Evolutionary conservation across 768 basidiomycete species (phyloP).

Genomic region (Pleurotus sapidus): DNA sequence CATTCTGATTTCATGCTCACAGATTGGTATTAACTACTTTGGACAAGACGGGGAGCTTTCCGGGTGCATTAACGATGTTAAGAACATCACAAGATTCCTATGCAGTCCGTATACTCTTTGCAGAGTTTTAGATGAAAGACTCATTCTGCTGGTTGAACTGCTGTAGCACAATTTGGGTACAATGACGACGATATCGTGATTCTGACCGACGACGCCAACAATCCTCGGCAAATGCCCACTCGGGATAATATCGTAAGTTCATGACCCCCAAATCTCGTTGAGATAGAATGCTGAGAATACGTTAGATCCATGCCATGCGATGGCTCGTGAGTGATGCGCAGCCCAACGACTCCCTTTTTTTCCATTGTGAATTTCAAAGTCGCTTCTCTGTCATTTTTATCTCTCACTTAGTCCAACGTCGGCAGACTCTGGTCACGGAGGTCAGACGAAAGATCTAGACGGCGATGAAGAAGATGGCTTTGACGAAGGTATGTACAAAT

Average conservation of each 20-base stretch:
- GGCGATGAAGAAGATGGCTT: conserved; percentile 84
- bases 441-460: conserved; percentile 79
- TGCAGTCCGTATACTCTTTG: conserved; percentile 41
- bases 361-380: conserved; percentile 62
- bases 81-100: conserved; percentile 75
- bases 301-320: conserved; percentile 73
- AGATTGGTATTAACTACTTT: conserved; percentile 91
- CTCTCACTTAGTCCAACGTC: not conserved
- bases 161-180: conserved; percentile 61
- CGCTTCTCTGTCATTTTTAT: not conserved
- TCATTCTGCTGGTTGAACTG: not conserved
- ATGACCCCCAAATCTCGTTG: not conserved
- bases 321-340: conserved; percentile 84
- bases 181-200: conserved; percentile 81
- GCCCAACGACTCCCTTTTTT: conserved; percentile 85
- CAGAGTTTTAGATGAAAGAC: too few relatives aligned
- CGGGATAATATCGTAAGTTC: conserved; percentile 69
- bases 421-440: conserved; percentile 90
- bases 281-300: not conserved
- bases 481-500: conserved; percentile 61
- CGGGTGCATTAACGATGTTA: conserved; percentile 92
- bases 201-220: conserved; percentile 71
- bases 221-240: conserved; percentile 70
- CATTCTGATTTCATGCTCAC: not conserved
- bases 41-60: conserved; percentile 61